These are phyloP conservation scores for Leccinum disarticulatum DNA, from an alignment of 768 basidiomycete genomes.

Conservation along the genomic window DNA sequence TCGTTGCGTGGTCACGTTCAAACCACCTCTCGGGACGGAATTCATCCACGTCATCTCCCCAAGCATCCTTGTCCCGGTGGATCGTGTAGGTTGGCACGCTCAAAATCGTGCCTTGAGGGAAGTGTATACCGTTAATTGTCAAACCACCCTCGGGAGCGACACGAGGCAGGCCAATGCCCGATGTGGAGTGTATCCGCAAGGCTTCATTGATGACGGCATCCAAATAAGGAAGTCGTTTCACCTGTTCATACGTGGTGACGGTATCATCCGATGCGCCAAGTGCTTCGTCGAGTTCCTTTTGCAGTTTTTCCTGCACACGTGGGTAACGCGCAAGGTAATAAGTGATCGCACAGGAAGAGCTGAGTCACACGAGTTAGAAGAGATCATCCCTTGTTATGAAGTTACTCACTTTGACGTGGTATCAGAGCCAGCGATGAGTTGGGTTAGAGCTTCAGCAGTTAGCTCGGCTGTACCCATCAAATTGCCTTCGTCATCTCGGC, in stretches of 20 bases:
- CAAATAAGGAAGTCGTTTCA: constrained; percentile 76
- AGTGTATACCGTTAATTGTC: constrained; percentile 48
- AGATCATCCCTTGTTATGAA: neutral
- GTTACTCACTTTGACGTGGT: constrained; percentile 83
- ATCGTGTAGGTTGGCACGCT: constrained; percentile 84
- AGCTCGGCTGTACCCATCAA: constrained; percentile 80
- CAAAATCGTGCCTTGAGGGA: constrained; percentile 74
- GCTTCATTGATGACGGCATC: constrained; percentile 88
- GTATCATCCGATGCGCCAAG: constrained; percentile 58
- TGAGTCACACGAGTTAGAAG: constrained; percentile 27
- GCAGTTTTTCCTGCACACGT: constrained; percentile 64
- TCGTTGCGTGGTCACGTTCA: constrained; percentile 57
- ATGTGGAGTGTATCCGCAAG: constrained; percentile 82
- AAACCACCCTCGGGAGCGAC: constrained; percentile 74
- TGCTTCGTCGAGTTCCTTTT: constrained; percentile 67
- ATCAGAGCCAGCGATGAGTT: constrained; percentile 87
- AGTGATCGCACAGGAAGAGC: constrained; percentile 87
- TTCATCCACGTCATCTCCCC: constrained; percentile 76
- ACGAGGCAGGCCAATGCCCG: constrained; percentile 80
- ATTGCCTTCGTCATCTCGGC: constrained; percentile 74
- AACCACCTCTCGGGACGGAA: constrained; percentile 89
- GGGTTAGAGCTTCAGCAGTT: constrained; percentile 84
- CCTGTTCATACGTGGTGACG: constrained; percentile 61
- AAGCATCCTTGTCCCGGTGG: constrained; percentile 66
- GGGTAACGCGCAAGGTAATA: constrained; percentile 79